phyloP scores from a whole-genome alignment of 345 rosid genomes.

The Brassica juncea region DNA sequence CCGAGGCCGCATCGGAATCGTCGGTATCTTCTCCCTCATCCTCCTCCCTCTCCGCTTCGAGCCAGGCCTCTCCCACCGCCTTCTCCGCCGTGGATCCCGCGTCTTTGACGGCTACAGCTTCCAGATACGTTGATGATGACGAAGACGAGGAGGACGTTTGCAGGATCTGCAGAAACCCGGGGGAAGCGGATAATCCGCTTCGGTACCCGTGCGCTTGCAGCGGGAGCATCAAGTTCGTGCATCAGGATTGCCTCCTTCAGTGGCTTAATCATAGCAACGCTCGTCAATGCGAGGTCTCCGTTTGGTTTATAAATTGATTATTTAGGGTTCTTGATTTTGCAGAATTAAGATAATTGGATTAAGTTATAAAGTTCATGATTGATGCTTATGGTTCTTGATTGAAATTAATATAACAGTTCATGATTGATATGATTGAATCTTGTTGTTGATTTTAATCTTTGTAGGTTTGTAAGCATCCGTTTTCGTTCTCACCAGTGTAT shows the following conservation, averaged over 20 bases:
- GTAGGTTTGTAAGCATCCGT: constrained; percentile 96
- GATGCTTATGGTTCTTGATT: background rate
- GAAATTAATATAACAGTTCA: no score
- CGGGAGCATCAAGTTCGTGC: constrained; percentile 97
- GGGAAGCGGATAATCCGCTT: constrained; percentile 87
- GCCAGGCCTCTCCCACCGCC: constrained; percentile 32
- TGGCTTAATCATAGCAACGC: constrained; percentile 99
- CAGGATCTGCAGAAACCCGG: constrained; percentile 98
- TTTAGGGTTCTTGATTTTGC: background rate
- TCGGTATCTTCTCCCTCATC: constrained; percentile 29
- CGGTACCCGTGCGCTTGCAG: constrained; percentile 97
- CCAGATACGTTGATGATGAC: constrained; percentile 59
- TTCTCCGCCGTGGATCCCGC: constrained; percentile 32
- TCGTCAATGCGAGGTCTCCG: constrained; percentile 95
- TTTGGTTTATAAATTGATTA: background rate
- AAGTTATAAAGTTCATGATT: no score
- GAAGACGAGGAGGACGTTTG: constrained; percentile 97
- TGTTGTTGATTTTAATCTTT: constrained; percentile 7
- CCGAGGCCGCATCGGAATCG: constrained; percentile 36
- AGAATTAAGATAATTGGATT: background rate
- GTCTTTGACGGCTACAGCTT: constrained; percentile 16
- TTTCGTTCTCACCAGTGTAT: constrained; percentile 96
- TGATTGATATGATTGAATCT: background rate
- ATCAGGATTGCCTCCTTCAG: constrained; percentile 98
- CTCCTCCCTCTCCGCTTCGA: constrained; percentile 41